Conservation (phyloP, 192 early-diverging fungal genomes). For the Gigaspora rosea region DNA sequence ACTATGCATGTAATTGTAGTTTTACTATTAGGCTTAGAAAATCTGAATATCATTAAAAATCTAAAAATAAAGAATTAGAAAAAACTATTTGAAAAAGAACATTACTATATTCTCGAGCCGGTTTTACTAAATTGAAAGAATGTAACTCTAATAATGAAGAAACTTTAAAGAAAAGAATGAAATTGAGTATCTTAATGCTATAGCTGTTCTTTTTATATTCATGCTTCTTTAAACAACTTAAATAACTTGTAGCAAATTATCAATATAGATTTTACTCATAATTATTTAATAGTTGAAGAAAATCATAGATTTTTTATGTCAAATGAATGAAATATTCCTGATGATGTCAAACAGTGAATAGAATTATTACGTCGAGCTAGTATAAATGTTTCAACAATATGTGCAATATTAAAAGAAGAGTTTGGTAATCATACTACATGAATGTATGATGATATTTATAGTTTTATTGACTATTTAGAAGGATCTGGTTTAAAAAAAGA, state of each 20-base stretch:
- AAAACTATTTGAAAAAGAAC: neutral
- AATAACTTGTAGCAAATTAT: too few relatives aligned
- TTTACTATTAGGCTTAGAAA: neutral
- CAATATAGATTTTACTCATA: too few relatives aligned
- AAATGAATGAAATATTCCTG: too few relatives aligned
- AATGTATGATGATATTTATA: slow-evolving; percentile 8
- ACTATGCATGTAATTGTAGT: neutral
- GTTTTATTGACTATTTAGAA: too few relatives aligned
- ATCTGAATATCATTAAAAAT: neutral
- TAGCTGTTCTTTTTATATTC: too few relatives aligned
- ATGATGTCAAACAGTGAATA: neutral
- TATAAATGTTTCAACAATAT: neutral
- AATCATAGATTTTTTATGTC: too few relatives aligned
- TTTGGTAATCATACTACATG: slow-evolving; percentile 2
- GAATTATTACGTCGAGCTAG: neutral
- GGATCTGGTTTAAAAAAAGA: neutral
- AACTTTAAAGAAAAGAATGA: neutral
- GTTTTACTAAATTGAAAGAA: neutral
- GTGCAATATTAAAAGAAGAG: neutral
- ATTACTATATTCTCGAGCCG: neutral
- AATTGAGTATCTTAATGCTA: too few relatives aligned
- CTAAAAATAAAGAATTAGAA: neutral
- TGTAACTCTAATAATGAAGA: neutral
- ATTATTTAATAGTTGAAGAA: too few relatives aligned
- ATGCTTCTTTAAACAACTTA: too few relatives aligned